These are phyloP conservation scores for Craterostigma plantagineum DNA, from an alignment of 257 asterid genomes.

Conservation along the genomic window DNA sequence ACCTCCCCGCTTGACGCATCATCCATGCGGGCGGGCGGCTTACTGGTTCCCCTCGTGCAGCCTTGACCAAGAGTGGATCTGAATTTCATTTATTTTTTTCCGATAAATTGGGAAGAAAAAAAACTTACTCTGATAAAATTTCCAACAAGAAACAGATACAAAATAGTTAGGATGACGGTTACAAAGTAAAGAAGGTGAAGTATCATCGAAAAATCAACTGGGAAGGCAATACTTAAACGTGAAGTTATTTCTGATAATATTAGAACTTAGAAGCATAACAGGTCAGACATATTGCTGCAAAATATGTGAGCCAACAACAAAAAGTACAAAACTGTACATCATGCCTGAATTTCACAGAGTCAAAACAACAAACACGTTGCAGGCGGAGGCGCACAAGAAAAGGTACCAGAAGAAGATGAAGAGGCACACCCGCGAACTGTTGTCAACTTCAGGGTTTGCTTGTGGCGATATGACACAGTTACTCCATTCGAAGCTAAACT, in stretches of 20 bases:
- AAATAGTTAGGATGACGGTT: not conserved
- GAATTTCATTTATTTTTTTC: slow-evolving; percentile 10
- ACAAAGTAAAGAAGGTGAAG: too few relatives aligned
- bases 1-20: slow-evolving; percentile 99
- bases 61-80: slow-evolving; percentile 90
- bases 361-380: too few relatives aligned
- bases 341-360: too few relatives aligned
- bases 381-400: too few relatives aligned
- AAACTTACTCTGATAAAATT: not conserved
- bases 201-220: too few relatives aligned
- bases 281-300: too few relatives aligned
- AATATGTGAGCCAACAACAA: too few relatives aligned
- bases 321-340: too few relatives aligned
- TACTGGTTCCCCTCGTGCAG: slow-evolving; percentile 75
- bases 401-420: not conserved
- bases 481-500: not conserved
- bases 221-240: too few relatives aligned
- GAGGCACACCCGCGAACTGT: not conserved
- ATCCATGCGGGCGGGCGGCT: slow-evolving; percentile 96
- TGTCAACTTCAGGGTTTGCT: not conserved
- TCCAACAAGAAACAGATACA: not conserved
- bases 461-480: not conserved
- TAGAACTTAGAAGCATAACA: too few relatives aligned
- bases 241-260: too few relatives aligned
- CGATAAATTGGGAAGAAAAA: slow-evolving; percentile 5